phyloP scores from a whole-genome alignment of 768 basidiomycete genomes.

The Suillus brevipes region DNA sequence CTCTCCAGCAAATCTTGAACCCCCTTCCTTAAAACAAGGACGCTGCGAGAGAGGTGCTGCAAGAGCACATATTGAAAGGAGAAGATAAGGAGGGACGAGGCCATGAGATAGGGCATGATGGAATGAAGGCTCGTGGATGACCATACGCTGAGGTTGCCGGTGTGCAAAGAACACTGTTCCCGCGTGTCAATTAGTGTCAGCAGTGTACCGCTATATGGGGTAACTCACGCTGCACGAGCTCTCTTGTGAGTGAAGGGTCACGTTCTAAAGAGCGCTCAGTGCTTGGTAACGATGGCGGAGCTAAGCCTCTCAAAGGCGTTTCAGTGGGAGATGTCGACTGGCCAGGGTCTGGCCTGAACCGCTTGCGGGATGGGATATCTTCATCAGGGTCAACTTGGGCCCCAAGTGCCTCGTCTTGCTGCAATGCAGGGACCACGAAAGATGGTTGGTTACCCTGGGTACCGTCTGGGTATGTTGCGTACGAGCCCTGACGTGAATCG shows the following conservation, averaged over 20 bases:
- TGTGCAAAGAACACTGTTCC: slow-evolving; percentile 76
- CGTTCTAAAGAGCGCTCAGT: slow-evolving; percentile 47
- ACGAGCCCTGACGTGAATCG: slow-evolving; percentile 25
- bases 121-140: slow-evolving; percentile 82
- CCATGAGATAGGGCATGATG: slow-evolving; percentile 63
- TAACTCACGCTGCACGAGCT: slow-evolving; percentile 68
- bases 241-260: slow-evolving; percentile 64
- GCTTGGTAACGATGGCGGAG: slow-evolving; percentile 34
- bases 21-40: slow-evolving; percentile 55
- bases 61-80: slow-evolving; percentile 74
- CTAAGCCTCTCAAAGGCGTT: slow-evolving; percentile 35
- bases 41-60: slow-evolving; percentile 77
- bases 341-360: slow-evolving; percentile 46
- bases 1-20: slow-evolving; percentile 56
- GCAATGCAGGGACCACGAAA: slow-evolving; percentile 7
- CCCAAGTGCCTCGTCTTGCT: slow-evolving; percentile 16
- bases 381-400: slow-evolving; percentile 35
- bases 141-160: slow-evolving; percentile 72
- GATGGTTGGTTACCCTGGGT: slow-evolving; percentile 17
- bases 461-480: slow-evolving; percentile 19
- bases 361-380: slow-evolving; percentile 48
- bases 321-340: slow-evolving; percentile 38
- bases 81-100: slow-evolving; percentile 66
- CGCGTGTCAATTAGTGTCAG: slow-evolving; percentile 6
- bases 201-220: not conserved